Evolutionary conservation across 179 eudicot genomes (phyloP), one percentile per base, ranked within the genome.

Genomic region (Camellia oleifera): DNA sequence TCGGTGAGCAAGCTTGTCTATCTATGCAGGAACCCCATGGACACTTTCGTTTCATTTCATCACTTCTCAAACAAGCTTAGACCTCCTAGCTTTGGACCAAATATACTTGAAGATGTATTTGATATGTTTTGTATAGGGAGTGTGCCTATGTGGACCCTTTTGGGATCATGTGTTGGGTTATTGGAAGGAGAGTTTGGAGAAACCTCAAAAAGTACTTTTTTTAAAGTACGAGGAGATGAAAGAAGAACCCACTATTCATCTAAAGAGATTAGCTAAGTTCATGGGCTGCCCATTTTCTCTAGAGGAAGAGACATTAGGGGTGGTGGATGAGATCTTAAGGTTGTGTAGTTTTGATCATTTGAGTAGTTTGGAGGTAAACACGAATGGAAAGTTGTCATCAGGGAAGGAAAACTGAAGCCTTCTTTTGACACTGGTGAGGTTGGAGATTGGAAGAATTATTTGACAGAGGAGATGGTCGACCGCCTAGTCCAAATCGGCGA

Each of bases 351-450:
- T 56, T 56, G 14, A 56, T 56, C 9, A 56, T 56, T 15, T n/a
- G 64, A 60, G 7, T 40, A 86, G 65, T 53, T 77, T 86, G 61
- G 82, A 80, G 44, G 89, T 86, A 23, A 86, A 86, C 17, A 84
- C 77, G 68, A 48, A 3, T 64, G 89, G 89, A 13, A 82, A 65
- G 44, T 23, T 23, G 8, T 32, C 69, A 26, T 65, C 11, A 74
- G 87, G 87, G 0, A 81, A 60, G 70, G 82, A 70, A 5, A 84
- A 87, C n/a, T 9, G 78, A 66, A 5, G 63, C 74, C n/a, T 87
- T 84, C 69, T 87, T 87, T 44, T 64, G 89, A 10, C 82, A 75
- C n/a, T 26, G 89, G 87, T 61, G 56, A 80, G 44, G 78, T 82
- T 26, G 87, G 89, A 20, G 87, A 87, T 78, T 87, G 75, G 87